Percentiles rank a stretch among this genome's conserved stretches.
phyloP scores from a whole-genome alignment of 768 basidiomycete species.

The Tylopilus plumbeoviolaceoides region DNA sequence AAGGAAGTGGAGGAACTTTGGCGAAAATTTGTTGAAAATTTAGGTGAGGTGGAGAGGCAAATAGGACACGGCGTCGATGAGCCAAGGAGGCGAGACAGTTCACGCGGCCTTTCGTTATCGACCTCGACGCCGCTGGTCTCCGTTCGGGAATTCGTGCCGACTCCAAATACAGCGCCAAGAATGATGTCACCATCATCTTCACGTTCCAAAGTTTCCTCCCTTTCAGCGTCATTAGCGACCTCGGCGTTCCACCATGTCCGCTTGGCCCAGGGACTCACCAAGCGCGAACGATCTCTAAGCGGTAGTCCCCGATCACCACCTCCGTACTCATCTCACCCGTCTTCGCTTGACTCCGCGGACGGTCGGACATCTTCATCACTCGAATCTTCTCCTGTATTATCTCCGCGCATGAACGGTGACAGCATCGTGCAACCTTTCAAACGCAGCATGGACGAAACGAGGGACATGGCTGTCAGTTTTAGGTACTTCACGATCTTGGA shows the following conservation, averaged over 20 bases:
- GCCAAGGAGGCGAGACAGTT: constrained; percentile 18
- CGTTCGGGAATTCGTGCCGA: constrained; percentile 58
- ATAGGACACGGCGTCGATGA: constrained; percentile 18
- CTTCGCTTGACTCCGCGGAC: constrained; percentile 27
- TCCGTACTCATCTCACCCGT: constrained; percentile 35
- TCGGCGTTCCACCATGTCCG: constrained; percentile 54
- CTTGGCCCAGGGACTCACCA: constrained; percentile 23
- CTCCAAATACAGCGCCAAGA: constrained; percentile 33
- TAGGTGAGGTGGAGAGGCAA: constrained; percentile 42
- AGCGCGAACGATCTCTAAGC: constrained; percentile 13
- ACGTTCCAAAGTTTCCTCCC: constrained; percentile 48
- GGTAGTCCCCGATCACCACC: constrained; percentile 30
- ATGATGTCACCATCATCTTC: constrained; percentile 36
- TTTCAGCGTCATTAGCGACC: constrained; percentile 67
- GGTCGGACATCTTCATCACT: constrained; percentile 19
- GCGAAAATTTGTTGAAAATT: constrained; percentile 49
- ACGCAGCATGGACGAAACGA: constrained; percentile 44
- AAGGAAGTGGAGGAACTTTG: constrained; percentile 61
- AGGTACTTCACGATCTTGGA: constrained; percentile 44
- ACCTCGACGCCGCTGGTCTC: constrained; percentile 31
- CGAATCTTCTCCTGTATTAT: constrained; percentile 14
- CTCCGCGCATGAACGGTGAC: constrained; percentile 26
- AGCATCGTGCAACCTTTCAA: constrained; percentile 34
- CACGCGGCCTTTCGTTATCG: constrained; percentile 18
- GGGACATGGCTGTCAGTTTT: constrained; percentile 46